Evolutionary conservation across 441 rosid species (phyloP), one percentile per base, ranked within the genome.

Genomic region (Gossypium armourianum): DNA sequence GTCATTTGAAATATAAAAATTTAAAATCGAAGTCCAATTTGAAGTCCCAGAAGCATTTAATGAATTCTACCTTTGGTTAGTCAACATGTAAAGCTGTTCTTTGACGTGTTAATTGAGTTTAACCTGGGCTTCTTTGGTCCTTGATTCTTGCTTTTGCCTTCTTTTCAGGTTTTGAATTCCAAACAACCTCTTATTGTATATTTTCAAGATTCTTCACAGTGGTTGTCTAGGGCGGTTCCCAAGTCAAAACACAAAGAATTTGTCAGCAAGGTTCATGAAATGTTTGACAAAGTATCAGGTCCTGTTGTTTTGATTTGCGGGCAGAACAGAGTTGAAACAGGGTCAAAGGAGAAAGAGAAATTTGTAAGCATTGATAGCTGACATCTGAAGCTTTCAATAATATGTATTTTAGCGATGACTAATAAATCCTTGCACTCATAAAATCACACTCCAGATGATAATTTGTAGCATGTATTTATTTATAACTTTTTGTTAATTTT

Each of bases 271-370:
- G 86, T 90, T 78, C 81, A 80, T 56, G 86, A 85, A 74, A 87
- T 86, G 84, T 85, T 94, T 81, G 87, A 87, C 70, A 81, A 84
- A 79, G 62, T 94, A 74, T 80, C 89, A 52, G 96, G 93, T 69
- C 94, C 97, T 36, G 84, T 87, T 71, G 90, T 94, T 73, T 81
- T 94, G 82, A 90, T 94, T 71, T 92, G 97, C 65, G 99, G 97
- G 68, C 92, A 87, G 83, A 93, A 88, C 83, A 88, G 83, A 85
- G 82, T 77, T 81, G 97, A 86, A 78, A 77, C 89, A 19, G 86
- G 90, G 70, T 85, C 95, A 2, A 93, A 84, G 79, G 96, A 85
- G 84, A 91, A 74, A 75, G 95, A 86, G 59, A 93, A 84, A 83
- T 78, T 88, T 53, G 98, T 93, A 88, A 86, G 92, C 68, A 62